Conservation (phyloP, 2,329 filamentous ascomycete genomes). For the Metarhizium brunneum region DNA sequence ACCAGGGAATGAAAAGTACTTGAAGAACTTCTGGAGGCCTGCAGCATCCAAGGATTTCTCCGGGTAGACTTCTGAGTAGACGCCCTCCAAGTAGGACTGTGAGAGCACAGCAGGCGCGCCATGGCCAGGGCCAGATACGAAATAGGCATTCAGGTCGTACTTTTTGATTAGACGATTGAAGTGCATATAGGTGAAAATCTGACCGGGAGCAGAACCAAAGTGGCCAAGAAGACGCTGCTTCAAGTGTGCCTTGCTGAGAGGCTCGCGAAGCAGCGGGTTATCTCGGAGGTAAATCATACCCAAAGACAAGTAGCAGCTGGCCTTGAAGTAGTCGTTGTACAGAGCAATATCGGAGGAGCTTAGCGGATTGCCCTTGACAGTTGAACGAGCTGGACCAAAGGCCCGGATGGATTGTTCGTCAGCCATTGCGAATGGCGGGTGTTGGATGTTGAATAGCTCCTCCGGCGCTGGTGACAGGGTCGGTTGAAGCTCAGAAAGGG, state of each 20-base stretch:
- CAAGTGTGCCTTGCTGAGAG: conserved; percentile 59
- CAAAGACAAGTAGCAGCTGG: conserved; percentile 64
- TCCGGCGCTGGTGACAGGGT: no score
- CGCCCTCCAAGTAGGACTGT: conserved; percentile 68
- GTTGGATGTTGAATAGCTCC: neutral
- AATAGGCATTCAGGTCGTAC: conserved; percentile 63
- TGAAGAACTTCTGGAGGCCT: conserved; percentile 69
- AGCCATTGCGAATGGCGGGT: conserved; percentile 19
- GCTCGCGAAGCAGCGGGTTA: conserved; percentile 63
- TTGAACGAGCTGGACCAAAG: conserved; percentile 57
- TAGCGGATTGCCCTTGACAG: conserved; percentile 52
- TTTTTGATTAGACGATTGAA: conserved; percentile 78
- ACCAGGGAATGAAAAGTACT: conserved; percentile 73
- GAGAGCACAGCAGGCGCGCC: conserved; percentile 69
- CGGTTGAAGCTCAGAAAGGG: neutral
- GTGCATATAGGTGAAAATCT: conserved; percentile 74
- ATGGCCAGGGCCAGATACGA: conserved; percentile 69
- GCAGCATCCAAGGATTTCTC: conserved; percentile 59
- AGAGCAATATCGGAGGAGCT: conserved; percentile 56
- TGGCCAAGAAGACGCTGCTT: conserved; percentile 68
- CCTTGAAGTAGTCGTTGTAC: conserved; percentile 65
- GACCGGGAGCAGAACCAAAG: conserved; percentile 72
- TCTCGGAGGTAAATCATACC: conserved; percentile 74
- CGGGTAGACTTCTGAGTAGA: conserved; percentile 69
- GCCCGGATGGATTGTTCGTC: conserved; percentile 50